These are phyloP conservation scores for Symbiodinium pilosum DNA, from an alignment of 73 alveolate species.

Conservation along the genomic window DNA sequence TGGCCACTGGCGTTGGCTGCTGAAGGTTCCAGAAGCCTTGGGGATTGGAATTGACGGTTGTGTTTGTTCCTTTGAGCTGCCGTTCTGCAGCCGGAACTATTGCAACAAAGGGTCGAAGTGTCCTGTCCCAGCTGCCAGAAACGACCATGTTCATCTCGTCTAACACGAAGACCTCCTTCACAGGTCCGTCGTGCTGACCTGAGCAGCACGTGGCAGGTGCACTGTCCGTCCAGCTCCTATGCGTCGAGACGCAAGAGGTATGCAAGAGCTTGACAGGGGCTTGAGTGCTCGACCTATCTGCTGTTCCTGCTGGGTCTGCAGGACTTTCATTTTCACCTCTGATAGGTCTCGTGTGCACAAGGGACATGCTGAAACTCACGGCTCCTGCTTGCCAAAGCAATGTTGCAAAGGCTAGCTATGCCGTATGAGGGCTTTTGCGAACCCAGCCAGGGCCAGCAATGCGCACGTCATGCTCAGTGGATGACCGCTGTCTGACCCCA, in stretches of 20 bases:
- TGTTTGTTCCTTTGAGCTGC: background rate
- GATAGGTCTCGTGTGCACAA: too few species aligned
- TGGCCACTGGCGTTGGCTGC: slow-evolving; percentile 88
- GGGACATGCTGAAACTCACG: too few species aligned
- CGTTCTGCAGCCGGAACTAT: too few species aligned
- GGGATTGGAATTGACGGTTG: background rate
- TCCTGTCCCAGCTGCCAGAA: slow-evolving; percentile 95
- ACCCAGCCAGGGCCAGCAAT: too few species aligned
- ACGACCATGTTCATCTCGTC: slow-evolving; percentile 95
- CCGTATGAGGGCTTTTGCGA: too few species aligned
- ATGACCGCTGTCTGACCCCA: too few species aligned
- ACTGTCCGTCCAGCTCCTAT: too few species aligned
- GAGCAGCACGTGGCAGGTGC: too few species aligned
- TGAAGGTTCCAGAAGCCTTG: slow-evolving; percentile 82
- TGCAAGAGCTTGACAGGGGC: background rate
- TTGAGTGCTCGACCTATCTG: slow-evolving; percentile 30
- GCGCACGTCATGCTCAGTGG: too few species aligned
- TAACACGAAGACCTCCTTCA: slow-evolving; percentile 73
- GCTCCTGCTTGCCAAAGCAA: too few species aligned
- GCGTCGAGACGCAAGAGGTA: background rate
- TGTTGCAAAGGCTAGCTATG: too few species aligned
- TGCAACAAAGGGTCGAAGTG: slow-evolving; percentile 32
- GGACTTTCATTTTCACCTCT: slow-evolving; percentile 85
- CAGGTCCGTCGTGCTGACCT: slow-evolving; percentile 94
- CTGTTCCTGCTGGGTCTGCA: slow-evolving; percentile 94